Evolutionary conservation across 139 green algal species (phyloP).

Genomic region (Picochlorum sp.): DNA sequence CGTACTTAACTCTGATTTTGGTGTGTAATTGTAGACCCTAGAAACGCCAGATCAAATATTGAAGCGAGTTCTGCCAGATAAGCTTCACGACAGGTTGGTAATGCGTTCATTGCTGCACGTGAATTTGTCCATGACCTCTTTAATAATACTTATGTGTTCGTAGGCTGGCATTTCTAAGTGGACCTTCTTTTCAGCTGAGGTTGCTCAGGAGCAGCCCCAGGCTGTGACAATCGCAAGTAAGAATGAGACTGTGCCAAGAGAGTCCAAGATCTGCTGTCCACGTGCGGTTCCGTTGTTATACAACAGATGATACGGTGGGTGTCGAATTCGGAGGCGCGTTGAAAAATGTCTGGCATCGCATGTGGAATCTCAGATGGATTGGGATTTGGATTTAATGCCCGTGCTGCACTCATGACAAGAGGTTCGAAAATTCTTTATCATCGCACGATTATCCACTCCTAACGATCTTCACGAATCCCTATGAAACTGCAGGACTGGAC

Average conservation of each 20-base stretch:
- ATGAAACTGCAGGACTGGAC: conserved; percentile 28
- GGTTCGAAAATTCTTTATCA: not conserved
- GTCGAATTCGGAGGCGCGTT: conserved; percentile 54
- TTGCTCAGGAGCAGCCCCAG: conserved; percentile 33
- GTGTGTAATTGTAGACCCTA: conserved; percentile 29
- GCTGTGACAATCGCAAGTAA: conserved; percentile 46
- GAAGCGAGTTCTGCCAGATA: conserved; percentile 39
- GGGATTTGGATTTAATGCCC: conserved; percentile 44
- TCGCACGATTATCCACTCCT: no score
- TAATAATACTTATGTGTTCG: not conserved
- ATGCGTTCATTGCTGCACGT: no score
- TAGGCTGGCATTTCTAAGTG: conserved; percentile 46
- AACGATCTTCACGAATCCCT: no score
- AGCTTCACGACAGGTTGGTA: conserved; percentile 10
- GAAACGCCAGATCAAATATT: conserved; percentile 64
- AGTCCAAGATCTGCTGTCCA: conserved; percentile 41
- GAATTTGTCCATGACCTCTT: no score
- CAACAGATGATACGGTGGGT: conserved; percentile 45
- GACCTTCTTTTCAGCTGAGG: conserved; percentile 54
- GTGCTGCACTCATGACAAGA: conserved; percentile 40
- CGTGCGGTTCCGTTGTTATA: conserved; percentile 38
- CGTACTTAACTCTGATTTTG: not conserved
- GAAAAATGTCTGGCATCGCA: conserved; percentile 62
- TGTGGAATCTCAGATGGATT: conserved; percentile 56
- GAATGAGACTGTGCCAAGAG: conserved; percentile 24